phyloP scores from a whole-genome alignment of 2,329 filamentous ascomycete genomes.

The Ceratocystis smalleyi region DNA sequence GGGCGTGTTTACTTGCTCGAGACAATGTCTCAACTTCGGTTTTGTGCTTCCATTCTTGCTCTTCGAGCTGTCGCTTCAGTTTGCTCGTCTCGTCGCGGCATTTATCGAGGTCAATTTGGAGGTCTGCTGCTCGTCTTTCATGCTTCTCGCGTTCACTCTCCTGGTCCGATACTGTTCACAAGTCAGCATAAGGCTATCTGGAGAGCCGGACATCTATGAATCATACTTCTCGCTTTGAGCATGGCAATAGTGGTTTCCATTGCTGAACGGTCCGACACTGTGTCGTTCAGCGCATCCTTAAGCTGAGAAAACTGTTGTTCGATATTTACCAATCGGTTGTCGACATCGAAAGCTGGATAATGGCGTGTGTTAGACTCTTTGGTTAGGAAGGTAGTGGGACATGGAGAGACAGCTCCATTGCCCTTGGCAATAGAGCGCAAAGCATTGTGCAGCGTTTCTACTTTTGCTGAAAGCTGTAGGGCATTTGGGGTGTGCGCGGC shows the following conservation, averaged over 20 bases:
- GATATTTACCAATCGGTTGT: constrained; percentile 59
- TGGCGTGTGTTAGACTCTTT: constrained; percentile 54
- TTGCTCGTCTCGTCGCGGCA: constrained; percentile 37
- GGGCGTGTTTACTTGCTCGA: constrained; percentile 39
- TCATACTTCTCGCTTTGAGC: constrained; percentile 59
- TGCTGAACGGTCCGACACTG: constrained; percentile 49
- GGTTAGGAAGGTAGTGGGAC: constrained; percentile 37
- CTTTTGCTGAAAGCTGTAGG: neutral
- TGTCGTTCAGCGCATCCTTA: constrained; percentile 54
- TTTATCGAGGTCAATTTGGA: constrained; percentile 31
- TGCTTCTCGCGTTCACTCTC: constrained; percentile 34
- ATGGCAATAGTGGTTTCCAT: constrained; percentile 60
- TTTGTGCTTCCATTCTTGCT: constrained; percentile 26
- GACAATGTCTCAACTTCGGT: constrained; percentile 40
- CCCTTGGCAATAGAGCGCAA: constrained; percentile 19
- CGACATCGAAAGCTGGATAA: constrained; percentile 62
- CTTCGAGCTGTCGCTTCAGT: constrained; percentile 28
- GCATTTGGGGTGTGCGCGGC: neutral
- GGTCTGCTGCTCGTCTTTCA: constrained; percentile 44
- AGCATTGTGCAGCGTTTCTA: constrained; percentile 6
- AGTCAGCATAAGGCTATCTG: neutral
- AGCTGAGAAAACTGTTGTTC: constrained; percentile 58
- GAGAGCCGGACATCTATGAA: neutral
- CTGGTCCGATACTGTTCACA: constrained; percentile 31
- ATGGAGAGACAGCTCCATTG: constrained; percentile 9